These are phyloP conservation scores for Fusarium globosum DNA, from an alignment of 2,329 filamentous ascomycete species.

Conservation along the genomic window DNA sequence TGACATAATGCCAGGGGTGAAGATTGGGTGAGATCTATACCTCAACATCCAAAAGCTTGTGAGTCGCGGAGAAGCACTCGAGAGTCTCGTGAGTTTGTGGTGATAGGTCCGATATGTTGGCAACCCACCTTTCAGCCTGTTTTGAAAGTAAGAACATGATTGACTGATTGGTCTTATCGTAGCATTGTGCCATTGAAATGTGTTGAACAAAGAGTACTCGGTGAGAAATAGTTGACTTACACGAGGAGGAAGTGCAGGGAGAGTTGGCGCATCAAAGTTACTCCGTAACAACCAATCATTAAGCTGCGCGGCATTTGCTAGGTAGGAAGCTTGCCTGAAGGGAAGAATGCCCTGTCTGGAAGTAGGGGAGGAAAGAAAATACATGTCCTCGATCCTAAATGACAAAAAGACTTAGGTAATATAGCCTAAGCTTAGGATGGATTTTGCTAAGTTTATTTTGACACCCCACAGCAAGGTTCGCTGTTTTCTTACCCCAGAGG, in stretches of 20 bases:
- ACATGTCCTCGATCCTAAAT: too few species aligned
- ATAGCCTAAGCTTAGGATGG: too few species aligned
- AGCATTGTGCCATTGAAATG: constrained; percentile 19
- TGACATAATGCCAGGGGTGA: constrained; percentile 21
- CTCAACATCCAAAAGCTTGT: background rate
- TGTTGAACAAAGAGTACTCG: constrained; percentile 34
- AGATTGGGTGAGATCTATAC: constrained; percentile 28
- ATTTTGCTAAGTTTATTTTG: too few species aligned
- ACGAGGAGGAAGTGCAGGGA: constrained; percentile 4
- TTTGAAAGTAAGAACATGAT: constrained; percentile 8
- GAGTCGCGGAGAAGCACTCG: constrained; percentile 14
- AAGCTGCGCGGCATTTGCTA: background rate
- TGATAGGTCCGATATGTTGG: constrained; percentile 8
- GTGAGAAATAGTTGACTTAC: constrained; percentile 36
- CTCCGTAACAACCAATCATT: constrained; percentile 25
- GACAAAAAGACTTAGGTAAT: too few species aligned
- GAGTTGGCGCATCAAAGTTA: constrained; percentile 29
- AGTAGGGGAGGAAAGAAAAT: too few species aligned
- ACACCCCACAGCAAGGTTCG: too few species aligned
- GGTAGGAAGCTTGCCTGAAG: background rate
- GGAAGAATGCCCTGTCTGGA: background rate
- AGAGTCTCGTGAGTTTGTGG: constrained; percentile 27
- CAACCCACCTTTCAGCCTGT: constrained; percentile 16
- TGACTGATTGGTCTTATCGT: constrained; percentile 22
- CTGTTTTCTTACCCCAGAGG: too few species aligned